Evolutionary conservation across 1,284 basidiomycete species (phyloP), one percentile per base, ranked within the genome.

Genomic region (Trichosporon faecale): DNA sequence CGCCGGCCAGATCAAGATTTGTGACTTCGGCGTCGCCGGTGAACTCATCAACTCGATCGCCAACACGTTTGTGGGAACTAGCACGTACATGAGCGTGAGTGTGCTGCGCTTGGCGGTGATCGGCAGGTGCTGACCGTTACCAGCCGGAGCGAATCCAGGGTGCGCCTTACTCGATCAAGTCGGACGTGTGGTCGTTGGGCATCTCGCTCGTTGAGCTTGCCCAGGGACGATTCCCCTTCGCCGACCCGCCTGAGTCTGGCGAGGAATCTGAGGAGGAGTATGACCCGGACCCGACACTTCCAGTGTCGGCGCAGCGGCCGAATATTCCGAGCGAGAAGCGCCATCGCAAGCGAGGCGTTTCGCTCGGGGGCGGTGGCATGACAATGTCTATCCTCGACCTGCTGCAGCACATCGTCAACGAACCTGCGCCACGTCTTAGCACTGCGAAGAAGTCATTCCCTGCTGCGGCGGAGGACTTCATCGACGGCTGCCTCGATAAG

Each of bases 91-190:
- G 96, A 96, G 94, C 76, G 95, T 98, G 83, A 84, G 94, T 89
- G 18, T 35, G 49, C 11, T 31, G 14, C 9, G 5, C 21, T 55
- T 64, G 29, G 16, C 6, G 8, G 33, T 25, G 23, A 29, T 49
- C 9, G 46, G 21, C 35, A 6, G 33, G 25, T 11, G 29, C 67
- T 68, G 52, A 71, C 65, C 14, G 9, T 4, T 68, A 37, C n/a
- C 82, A 98, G 94, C 96, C 96, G 40, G 96, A 99, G 82, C 94
- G 96, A 67, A 98, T 99, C 79, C 95, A 98, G 86, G 96, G 97
- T 67, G 94, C 94, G 3, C 91, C 94, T 79, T 98, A 99, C 84
- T 93, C 93, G 35, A 94, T 98, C 84, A 98, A 97, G 85, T 97
- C 95, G 3, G 95, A 98, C 79, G 93, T 98, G 7, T 98, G 95